A percentile compares a stretch with the other conserved stretches of the same genome.
Conservation (phyloP, 352 stramenopile species). For the Globisporangium splendens region DNA sequence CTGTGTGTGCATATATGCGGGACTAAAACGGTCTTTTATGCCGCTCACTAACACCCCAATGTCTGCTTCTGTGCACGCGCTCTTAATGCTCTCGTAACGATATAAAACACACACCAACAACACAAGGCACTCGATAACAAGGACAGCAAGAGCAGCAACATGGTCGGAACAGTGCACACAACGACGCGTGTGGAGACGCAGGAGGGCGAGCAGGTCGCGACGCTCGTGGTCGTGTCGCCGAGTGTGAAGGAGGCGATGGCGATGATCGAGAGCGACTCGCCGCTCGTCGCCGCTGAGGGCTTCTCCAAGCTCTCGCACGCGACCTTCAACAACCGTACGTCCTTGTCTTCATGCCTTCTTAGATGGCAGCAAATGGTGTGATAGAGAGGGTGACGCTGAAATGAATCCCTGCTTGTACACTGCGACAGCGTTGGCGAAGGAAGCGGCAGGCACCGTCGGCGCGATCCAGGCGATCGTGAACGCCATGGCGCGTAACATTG, state of each 20-base stretch:
- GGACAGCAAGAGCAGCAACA: neutral
- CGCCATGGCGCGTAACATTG: conserved; percentile 62
- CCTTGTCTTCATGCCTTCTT: neutral
- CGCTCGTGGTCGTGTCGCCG: conserved; percentile 27
- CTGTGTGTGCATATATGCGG: too few relatives aligned
- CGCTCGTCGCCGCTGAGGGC: conserved; percentile 48
- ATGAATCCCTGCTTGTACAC: neutral
- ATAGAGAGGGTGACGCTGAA: too few relatives aligned
- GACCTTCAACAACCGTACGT: conserved; percentile 77
- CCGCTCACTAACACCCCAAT: too few relatives aligned
- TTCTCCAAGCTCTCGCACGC: conserved; percentile 70
- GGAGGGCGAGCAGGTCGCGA: conserved; percentile 24
- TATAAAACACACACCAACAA: too few relatives aligned
- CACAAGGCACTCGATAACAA: too few relatives aligned
- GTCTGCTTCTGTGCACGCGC: too few relatives aligned
- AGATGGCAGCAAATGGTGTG: too few relatives aligned
- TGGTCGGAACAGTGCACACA: conserved; percentile 37
- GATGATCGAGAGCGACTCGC: conserved; percentile 54
- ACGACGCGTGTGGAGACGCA: conserved; percentile 46
- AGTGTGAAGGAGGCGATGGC: conserved; percentile 58
- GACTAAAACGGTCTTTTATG: too few relatives aligned
- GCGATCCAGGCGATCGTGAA: conserved; percentile 57
- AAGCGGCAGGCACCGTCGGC: conserved; percentile 48
- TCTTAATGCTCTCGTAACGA: too few relatives aligned
- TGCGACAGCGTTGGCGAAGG: conserved; percentile 54